These are phyloP conservation scores for Ogataea pilisensis DNA, from an alignment of 805 yeast species.

Conservation along the genomic window DNA sequence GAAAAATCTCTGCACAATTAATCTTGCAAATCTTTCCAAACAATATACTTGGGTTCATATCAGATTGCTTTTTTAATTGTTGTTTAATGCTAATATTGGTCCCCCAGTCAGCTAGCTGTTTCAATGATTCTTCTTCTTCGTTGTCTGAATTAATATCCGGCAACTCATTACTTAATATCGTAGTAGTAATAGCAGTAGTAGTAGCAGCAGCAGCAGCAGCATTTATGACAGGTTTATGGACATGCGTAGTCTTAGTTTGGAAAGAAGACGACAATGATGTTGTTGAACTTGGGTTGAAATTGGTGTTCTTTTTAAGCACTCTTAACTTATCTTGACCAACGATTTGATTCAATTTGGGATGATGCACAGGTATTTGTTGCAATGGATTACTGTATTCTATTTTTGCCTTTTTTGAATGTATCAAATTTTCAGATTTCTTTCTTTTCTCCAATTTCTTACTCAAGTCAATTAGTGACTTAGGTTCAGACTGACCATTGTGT, in stretches of 20 bases:
- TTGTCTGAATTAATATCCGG: slow-evolving; percentile 25
- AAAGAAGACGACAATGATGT: not conserved
- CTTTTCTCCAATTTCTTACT: slow-evolving; percentile 18
- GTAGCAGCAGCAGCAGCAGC: no score
- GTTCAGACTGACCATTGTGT: slow-evolving; percentile 9
- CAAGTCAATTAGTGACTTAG: slow-evolving; percentile 16
- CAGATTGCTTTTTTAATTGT: slow-evolving; percentile 18
- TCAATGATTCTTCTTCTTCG: slow-evolving; percentile 19
- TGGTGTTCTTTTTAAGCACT: not conserved
- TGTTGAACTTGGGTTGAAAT: not conserved
- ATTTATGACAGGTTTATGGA: no score
- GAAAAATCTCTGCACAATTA: slow-evolving; percentile 23
- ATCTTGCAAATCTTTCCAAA: slow-evolving; percentile 24
- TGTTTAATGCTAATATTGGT: slow-evolving; percentile 11
- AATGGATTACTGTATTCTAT: slow-evolving; percentile 9
- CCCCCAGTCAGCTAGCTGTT: slow-evolving; percentile 26
- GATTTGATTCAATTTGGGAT: slow-evolving; percentile 13
- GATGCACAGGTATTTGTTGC: slow-evolving; percentile 15
- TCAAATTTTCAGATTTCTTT: slow-evolving; percentile 13
- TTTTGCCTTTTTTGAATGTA: slow-evolving; percentile 11
- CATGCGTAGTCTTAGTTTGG: no score
- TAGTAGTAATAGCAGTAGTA: no score
- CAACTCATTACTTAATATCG: slow-evolving; percentile 3
- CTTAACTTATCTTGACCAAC: not conserved
- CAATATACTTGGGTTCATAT: slow-evolving; percentile 21